Base-by-base conservation (phyloP, 331 rosid species). In the Malus hybrid region DNA sequence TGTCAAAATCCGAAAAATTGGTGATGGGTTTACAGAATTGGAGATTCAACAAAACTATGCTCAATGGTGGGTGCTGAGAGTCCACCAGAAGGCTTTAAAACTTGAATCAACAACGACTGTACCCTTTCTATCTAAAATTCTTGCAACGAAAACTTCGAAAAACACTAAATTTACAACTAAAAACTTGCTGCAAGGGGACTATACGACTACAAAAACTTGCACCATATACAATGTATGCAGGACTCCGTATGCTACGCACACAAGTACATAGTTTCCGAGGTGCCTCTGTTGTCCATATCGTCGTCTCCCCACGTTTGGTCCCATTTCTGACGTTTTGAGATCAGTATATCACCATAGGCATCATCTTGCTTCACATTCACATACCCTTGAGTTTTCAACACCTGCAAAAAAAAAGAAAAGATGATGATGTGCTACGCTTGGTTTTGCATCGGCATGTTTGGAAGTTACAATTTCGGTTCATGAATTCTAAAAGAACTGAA, bases 351-450 rank as follows among this genome's bases (percentile, higher is more conserved):
- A 64, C 86, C 92, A 67, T 84, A 85, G 39, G 91, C 88, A 34
- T 80, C 65, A 5, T 82, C 83, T 86, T 94, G 97, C 74, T 86
- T 74, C 75, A 87, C 91, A 77, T 85, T 84, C 89, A 92, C 84
- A 81, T 70, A 82, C 65, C 84, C 90, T 79, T 88, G 84, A 56
- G 84, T 88, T 79, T 63, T 85, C 85, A 94, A 69, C 68, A 92
- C 97, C 99, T 94, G 91, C 81, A 80, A 4, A 75, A 73, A 67
- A 64, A 56, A 29, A 29, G 67, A 63, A 39, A 32, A 12, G 7
- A 22, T 42, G 13, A 42, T 42, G 48, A 42, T 42, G 48, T 42
- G 48, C 13, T 3, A 42, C 48, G 13, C 48, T 3, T 2, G 31
- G 62, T 69, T 80, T 29, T 77, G n/a, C 48, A 70, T 71, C 67